These are phyloP conservation scores for Pestalotiopsis sp. DNA, from an alignment of 2,329 filamentous ascomycete species.

Conservation along the genomic window DNA sequence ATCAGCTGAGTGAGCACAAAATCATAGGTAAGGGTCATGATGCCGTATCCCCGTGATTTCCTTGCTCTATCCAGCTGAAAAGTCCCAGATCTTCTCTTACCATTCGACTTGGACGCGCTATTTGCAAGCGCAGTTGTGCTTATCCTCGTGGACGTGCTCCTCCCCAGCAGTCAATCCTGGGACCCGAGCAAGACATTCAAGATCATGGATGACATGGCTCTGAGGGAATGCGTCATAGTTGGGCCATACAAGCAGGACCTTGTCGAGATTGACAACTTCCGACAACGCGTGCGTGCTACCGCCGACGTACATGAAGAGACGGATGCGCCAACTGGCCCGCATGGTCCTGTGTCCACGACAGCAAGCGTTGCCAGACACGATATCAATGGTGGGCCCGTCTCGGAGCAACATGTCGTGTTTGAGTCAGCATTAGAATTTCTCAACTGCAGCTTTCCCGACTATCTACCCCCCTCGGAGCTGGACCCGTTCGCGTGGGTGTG, in stretches of 20 bases:
- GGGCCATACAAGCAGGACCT: neutral
- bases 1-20: neutral
- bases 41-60: neutral
- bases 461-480: neutral
- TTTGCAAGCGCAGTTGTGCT: neutral
- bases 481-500: neutral
- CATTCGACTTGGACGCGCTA: neutral
- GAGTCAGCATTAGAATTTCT: neutral
- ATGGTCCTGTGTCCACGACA: neutral
- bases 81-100: neutral
- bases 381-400: neutral
- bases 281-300: neutral
- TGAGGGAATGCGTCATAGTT: neutral
- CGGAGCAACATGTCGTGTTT: neutral
- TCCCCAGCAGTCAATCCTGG: neutral
- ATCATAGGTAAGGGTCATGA: neutral
- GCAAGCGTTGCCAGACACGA: neutral
- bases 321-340: neutral
- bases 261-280: neutral
- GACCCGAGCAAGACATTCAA: neutral
- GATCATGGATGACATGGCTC: conserved; percentile 1
- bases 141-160: neutral
- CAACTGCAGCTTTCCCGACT: neutral
- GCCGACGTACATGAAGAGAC: neutral
- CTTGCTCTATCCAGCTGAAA: neutral